Base-by-base conservation (phyloP, 192 early-diverging fungal genomes). In the Coemansia sp. region DNA sequence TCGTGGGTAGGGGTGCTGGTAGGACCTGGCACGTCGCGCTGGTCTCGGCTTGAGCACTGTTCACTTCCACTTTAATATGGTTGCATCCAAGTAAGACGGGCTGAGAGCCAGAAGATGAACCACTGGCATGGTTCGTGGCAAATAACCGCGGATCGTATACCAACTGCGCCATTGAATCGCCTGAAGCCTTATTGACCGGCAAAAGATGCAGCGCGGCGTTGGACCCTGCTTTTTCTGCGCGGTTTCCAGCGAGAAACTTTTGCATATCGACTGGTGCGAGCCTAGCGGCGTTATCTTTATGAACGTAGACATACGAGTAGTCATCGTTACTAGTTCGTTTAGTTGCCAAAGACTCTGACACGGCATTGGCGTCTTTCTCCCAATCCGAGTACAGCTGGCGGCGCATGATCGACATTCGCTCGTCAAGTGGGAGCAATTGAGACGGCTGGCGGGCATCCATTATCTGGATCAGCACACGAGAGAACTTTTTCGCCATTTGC, bases 401-500 rank as follows among this genome's bases (percentile, higher is more conserved):
- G 29, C 88, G 77, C 73, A 93, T 88, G n/a, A 85, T 61, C n/a
- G 48, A 65, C 89, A 93, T 90, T 19, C 92, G 79, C 63, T 87
- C 48, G 4, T 81, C 73, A 31, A 89, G 68, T 24, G 89, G 78
- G 50, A 86, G 84, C 31, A 89, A 85, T 65, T 90, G 89, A 10
- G 77, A 72, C 2, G 82, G 73, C 37, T 63, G 75, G 35, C 85
- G 84, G 2, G 84, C 78, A 69, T 94, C 89, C 39, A 90, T 87
- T 59, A 90, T 70, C 7, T 81, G 77, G 17, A 88, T 66, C 63
- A 93, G 60, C 21, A 87, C 76, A 7, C 64, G 59, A 13, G 87
- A 85, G 42, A 94, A 77, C 56, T 88, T 85, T n/a, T 83, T 83
- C 3, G 86, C 87, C 60, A 98, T 79, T 79, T 99, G 97, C 63